phyloP scores from a whole-genome alignment of 371 early-diverging fungal genomes.

The Chytridium lagenaria region DNA sequence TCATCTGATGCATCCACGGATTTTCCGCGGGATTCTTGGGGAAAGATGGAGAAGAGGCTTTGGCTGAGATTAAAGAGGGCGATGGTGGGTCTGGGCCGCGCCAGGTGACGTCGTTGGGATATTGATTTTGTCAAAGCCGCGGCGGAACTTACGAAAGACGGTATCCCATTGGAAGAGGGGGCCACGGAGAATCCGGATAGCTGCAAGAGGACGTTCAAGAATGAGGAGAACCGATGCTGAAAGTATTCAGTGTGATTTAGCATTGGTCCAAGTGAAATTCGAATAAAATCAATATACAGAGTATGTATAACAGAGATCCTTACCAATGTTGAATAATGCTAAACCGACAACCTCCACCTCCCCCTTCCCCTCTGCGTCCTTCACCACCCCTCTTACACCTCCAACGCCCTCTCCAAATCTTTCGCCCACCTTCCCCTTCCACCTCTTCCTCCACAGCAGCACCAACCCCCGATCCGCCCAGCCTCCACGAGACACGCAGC shows the following conservation, averaged over 20 bases:
- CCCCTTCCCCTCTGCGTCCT: neutral
- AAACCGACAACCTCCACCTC: neutral
- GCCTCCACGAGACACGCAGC: neutral
- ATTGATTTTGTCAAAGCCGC: too few relatives aligned
- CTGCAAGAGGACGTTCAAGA: neutral
- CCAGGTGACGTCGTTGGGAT: too few relatives aligned
- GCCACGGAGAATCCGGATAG: neutral
- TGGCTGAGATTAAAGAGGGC: neutral
- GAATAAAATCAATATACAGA: too few relatives aligned
- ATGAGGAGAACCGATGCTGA: neutral
- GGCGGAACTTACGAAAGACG: neutral
- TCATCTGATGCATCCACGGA: too few relatives aligned
- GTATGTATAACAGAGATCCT: too few relatives aligned
- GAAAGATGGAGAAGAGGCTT: neutral
- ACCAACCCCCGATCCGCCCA: neutral
- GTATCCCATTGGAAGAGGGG: neutral
- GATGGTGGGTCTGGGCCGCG: neutral
- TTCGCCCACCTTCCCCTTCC: neutral
- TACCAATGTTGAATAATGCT: neutral
- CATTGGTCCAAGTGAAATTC: too few relatives aligned
- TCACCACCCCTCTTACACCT: neutral
- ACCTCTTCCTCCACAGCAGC: neutral
- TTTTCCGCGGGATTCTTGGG: neutral
- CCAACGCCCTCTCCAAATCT: neutral
- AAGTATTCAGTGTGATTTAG: neutral